Conservation (phyloP, 495 filamentous ascomycete species). For the Xylaria grammica region DNA sequence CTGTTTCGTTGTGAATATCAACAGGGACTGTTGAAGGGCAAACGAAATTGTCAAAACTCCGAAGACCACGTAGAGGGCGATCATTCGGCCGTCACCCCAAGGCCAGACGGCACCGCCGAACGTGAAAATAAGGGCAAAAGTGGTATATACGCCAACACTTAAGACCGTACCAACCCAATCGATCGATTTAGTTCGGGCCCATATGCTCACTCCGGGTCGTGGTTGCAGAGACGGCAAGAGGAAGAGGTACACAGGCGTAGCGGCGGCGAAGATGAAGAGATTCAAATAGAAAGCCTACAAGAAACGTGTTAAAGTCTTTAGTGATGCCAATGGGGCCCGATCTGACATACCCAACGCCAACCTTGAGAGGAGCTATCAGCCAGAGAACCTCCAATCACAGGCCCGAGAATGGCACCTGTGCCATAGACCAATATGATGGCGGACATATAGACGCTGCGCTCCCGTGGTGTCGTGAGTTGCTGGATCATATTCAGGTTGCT, state of each 20-base stretch:
- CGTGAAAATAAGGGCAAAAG: not conserved
- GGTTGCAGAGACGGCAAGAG: no score
- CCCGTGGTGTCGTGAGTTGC: conserved; percentile 18
- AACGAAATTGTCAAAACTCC: not conserved
- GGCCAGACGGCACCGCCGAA: not conserved
- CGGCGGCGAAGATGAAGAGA: no score
- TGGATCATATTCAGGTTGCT: not conserved
- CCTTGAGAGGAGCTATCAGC: conserved; percentile 46
- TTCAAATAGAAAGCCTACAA: no score
- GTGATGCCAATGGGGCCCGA: no score
- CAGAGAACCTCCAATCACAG: conserved; percentile 66
- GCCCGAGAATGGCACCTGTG: conserved; percentile 54
- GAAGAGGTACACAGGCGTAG: no score
- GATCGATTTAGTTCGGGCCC: no score
- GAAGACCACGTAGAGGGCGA: not conserved
- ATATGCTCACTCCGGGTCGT: no score
- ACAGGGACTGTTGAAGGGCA: not conserved
- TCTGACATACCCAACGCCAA: no score
- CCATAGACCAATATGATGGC: conserved; percentile 51
- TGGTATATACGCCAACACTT: not conserved
- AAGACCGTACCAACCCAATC: not conserved
- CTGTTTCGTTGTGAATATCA: conserved; percentile 1
- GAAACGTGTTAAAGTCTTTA: no score
- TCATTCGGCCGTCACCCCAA: not conserved
- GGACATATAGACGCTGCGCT: conserved; percentile 52